Evolutionary conservation across 2,329 filamentous ascomycete species (phyloP), one percentile per base, ranked within the genome.

Genomic region (Neofusicoccum sp.): DNA sequence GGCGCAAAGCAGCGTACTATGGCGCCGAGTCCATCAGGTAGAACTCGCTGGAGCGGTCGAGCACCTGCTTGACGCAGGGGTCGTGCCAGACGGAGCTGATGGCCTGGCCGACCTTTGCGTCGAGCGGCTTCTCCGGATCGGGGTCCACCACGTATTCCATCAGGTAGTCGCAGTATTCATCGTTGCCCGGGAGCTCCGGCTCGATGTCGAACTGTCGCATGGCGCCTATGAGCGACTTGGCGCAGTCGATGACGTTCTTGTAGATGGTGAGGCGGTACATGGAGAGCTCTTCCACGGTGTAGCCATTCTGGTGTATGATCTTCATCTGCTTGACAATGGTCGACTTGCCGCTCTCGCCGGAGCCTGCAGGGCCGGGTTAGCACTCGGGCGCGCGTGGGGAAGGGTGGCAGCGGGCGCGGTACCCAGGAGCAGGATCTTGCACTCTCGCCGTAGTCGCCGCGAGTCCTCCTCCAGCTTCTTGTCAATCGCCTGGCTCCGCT

Each of bases 241-340:
- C 92, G 82, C 95, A 99, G 79, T 99, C 95, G 70, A 98, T 86
- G 65, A 99, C 84, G 77, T 99, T 99, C 81, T 99, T 99, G 83
- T 96, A 99, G 65, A 99, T 93, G 37, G 95, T 98, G 66, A 96
- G 87, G 64, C 95, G 90, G 81, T 98, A 98, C 75, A 97, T 89
- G 72, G 90, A 90, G 56, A 98, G 84, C 78, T 99, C 95, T 71
- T 98, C 94, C 69, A 92, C 88, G 9, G 92, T 93, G 79, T 99
- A 99, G 65, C 95, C 95, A 80, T 97, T 97, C 72, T 98, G 90
- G 75, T 99, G 95, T 74, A 99, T 98, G 71, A 99, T 99, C 81
- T 98, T 99, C 95, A 99, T 99, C 84, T 99, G 95, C 80, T 99
- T 99, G 70, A 99, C 95, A 72, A 99, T 98, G 8, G 95, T 99